phyloP scores from a whole-genome alignment of 2,329 filamentous ascomycete species.

The Trichoderma citrinoviride region DNA sequence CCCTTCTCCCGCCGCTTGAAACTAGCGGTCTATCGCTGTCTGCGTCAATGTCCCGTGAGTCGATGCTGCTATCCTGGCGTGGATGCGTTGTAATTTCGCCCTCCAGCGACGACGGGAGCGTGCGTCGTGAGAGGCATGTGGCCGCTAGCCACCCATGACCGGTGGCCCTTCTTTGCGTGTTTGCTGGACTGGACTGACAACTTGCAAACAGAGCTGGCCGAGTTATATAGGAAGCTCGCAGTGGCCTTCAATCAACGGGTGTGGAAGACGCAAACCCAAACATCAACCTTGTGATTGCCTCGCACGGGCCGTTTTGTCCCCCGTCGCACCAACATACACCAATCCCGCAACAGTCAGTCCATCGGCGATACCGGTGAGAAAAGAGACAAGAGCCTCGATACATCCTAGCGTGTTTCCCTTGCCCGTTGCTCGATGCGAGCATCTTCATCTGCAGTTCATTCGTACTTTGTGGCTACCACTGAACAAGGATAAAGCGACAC shows the following conservation, averaged over 20 bases:
- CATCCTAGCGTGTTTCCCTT: not conserved
- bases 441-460: not conserved
- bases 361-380: not conserved
- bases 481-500: no score
- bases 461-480: no score
- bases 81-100: no score
- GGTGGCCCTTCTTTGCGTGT: not conserved
- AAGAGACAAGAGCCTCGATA: not conserved
- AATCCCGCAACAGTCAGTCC: not conserved
- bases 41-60: not conserved
- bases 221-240: no score
- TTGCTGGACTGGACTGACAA: not conserved
- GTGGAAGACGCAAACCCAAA: not conserved
- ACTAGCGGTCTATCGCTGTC: not conserved
- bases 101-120: not conserved
- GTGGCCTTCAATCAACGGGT: not conserved
- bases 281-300: not conserved
- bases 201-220: no score
- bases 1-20: not conserved
- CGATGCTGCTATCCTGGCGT: not conserved
- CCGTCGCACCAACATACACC: not conserved
- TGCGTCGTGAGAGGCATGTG: not conserved
- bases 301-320: not conserved
- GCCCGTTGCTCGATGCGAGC: not conserved
- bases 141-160: not conserved